phyloP scores from a whole-genome alignment of 1,284 basidiomycete genomes.

The Somion occarium region DNA sequence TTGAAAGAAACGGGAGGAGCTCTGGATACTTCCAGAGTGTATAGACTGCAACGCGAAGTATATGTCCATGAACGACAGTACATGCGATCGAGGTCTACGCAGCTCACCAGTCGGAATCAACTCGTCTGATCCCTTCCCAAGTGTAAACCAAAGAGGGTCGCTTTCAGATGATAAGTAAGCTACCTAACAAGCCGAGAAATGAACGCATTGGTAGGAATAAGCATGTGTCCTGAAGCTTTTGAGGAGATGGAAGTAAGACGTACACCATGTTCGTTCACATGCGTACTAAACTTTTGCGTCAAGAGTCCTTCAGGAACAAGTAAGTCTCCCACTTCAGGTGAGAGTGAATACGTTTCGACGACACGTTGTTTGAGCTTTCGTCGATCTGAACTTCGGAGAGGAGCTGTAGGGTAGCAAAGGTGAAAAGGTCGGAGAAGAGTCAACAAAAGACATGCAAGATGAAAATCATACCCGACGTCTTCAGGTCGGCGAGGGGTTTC shows the following conservation, averaged over 20 bases:
- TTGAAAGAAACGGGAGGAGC: constrained; percentile 61
- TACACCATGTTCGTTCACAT: constrained; percentile 60
- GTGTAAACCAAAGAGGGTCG: constrained; percentile 79
- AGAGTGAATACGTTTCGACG: constrained; percentile 39
- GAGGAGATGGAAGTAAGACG: constrained; percentile 29
- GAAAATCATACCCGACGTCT: constrained; percentile 55
- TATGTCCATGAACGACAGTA: neutral
- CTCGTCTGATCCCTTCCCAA: constrained; percentile 62
- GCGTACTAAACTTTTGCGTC: constrained; percentile 60
- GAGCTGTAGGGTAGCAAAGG: constrained; percentile 38
- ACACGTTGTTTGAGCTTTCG: constrained; percentile 63
- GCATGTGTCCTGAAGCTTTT: neutral
- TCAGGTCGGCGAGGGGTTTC: constrained; percentile 59
- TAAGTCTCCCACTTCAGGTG: constrained; percentile 50
- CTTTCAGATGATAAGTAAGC: constrained; percentile 65
- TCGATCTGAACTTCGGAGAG: constrained; percentile 64
- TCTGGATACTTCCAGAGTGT: constrained; percentile 69
- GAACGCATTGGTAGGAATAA: too few species aligned
- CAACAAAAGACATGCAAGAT: too few species aligned
- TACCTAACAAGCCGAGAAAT: constrained; percentile 44
- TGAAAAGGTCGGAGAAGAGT: neutral
- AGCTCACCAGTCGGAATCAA: constrained; percentile 63
- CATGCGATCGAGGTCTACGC: too few species aligned
- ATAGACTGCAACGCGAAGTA: constrained; percentile 40
- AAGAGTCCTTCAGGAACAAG: constrained; percentile 70